Conservation (phyloP, 148 eudicot species). For the Limonium bicolor region DNA sequence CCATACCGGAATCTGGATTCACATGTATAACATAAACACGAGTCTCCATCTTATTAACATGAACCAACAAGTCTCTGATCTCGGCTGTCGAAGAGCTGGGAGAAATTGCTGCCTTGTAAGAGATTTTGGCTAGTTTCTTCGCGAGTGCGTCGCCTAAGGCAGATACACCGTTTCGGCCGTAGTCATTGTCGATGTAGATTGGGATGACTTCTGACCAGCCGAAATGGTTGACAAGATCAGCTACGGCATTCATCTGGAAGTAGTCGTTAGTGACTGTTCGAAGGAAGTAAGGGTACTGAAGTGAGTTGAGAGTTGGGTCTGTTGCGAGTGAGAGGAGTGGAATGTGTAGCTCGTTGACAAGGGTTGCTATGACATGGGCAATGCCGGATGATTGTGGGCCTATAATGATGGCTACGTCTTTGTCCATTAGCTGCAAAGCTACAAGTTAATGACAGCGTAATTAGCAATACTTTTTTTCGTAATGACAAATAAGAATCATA, state of each 20-base stretch:
- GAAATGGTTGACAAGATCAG: constrained; percentile 25
- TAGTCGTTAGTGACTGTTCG: constrained; percentile 27
- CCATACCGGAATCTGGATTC: constrained; percentile 18
- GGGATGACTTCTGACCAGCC: constrained; percentile 40
- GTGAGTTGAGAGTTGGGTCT: constrained; percentile 39
- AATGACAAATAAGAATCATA: neutral
- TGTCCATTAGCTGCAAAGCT: constrained; percentile 28
- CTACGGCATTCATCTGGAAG: constrained; percentile 38
- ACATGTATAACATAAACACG: constrained; percentile 28
- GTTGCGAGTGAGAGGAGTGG: constrained; percentile 38
- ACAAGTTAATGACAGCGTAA: constrained; percentile 3
- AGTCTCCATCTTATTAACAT: constrained; percentile 14
- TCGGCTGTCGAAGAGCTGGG: constrained; percentile 3
- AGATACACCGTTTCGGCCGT: constrained; percentile 39
- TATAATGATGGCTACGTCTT: constrained; percentile 17
- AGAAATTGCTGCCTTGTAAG: constrained; percentile 19
- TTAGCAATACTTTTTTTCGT: neutral
- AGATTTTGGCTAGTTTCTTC: constrained; percentile 14
- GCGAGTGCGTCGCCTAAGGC: constrained; percentile 22
- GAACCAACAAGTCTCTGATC: constrained; percentile 13
- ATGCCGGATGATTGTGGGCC: constrained; percentile 48
- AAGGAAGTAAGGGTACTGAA: constrained; percentile 38
- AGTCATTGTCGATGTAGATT: constrained; percentile 33
- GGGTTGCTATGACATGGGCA: constrained; percentile 27
- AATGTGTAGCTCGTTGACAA: constrained; percentile 27